Conservation (phyloP, 345 rosid species). For the Murraya koenigii region DNA sequence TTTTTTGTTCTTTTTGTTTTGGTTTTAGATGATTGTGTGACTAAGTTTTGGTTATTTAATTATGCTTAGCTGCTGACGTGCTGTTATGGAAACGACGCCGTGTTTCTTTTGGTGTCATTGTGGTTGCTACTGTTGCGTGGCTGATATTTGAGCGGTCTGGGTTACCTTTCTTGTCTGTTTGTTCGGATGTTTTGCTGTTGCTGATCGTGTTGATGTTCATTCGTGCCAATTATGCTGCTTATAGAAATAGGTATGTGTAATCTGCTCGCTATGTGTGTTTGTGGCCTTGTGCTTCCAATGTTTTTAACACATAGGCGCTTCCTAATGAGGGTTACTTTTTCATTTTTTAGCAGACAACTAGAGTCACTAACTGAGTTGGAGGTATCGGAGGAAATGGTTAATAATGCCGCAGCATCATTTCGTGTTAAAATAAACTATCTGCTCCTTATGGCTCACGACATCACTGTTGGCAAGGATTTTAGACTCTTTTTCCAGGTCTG, state of each 20-base stretch:
- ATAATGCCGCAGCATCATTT: constrained; percentile 52
- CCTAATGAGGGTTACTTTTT: neutral
- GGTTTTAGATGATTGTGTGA: neutral
- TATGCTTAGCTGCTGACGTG: constrained; percentile 62
- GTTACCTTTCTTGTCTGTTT: constrained; percentile 72
- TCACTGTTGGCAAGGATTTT: constrained; percentile 60
- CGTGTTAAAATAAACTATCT: constrained; percentile 53
- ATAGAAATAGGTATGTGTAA: constrained; percentile 47
- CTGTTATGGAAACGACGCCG: constrained; percentile 69
- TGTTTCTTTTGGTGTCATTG: constrained; percentile 58
- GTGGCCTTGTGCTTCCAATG: neutral
- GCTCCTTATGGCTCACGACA: constrained; percentile 60
- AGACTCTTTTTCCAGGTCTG: constrained; percentile 52
- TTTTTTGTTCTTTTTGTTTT: neutral
- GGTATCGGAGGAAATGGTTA: constrained; percentile 62
- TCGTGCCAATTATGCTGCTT: constrained; percentile 57
- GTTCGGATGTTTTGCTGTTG: constrained; percentile 74
- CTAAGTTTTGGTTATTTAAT: neutral
- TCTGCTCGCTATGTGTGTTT: neutral
- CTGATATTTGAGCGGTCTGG: constrained; percentile 72
- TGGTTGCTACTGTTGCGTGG: constrained; percentile 88
- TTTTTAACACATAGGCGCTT: neutral
- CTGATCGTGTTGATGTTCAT: constrained; percentile 51
- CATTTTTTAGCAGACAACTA: constrained; percentile 31
- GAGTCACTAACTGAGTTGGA: constrained; percentile 46